phyloP scores from a whole-genome alignment of 1,284 basidiomycete species.

The Mrakiaceae sp. region DNA sequence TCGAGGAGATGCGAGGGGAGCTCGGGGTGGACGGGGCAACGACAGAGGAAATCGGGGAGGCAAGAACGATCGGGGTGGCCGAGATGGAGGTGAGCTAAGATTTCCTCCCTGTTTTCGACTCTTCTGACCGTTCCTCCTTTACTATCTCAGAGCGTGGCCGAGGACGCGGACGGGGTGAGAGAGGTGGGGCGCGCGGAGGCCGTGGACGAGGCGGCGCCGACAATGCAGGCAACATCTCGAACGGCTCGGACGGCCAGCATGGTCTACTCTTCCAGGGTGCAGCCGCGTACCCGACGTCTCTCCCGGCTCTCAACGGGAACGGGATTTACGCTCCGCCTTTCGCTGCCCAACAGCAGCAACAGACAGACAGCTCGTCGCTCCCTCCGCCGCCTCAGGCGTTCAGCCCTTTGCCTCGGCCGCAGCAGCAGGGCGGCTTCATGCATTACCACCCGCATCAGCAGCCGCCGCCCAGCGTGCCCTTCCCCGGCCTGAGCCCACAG shows the following conservation, averaged over 20 bases:
- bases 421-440: background rate
- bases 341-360: conserved; percentile 1
- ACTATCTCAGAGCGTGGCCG: conserved; percentile 17
- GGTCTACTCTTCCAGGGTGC: too few species aligned
- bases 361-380: background rate
- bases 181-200: conserved; percentile 5
- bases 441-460: background rate
- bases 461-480: background rate
- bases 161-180: conserved; percentile 15
- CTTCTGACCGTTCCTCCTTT: too few species aligned
- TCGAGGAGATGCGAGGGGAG: conserved; percentile 17
- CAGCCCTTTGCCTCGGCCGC: background rate
- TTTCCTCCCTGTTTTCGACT: too few species aligned
- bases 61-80: too few species aligned
- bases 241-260: background rate
- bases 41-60: too few species aligned
- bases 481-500: background rate
- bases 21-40: too few species aligned
- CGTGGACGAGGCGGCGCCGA: conserved; percentile 21
- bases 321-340: background rate
- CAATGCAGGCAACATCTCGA: background rate
- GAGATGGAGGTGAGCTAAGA: too few species aligned
- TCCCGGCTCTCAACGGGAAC: background rate
- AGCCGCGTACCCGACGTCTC: background rate
- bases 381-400: conserved; percentile 4